Base-by-base conservation (phyloP, 2,329 filamentous ascomycete genomes). In the Bipolaris gigantea region DNA sequence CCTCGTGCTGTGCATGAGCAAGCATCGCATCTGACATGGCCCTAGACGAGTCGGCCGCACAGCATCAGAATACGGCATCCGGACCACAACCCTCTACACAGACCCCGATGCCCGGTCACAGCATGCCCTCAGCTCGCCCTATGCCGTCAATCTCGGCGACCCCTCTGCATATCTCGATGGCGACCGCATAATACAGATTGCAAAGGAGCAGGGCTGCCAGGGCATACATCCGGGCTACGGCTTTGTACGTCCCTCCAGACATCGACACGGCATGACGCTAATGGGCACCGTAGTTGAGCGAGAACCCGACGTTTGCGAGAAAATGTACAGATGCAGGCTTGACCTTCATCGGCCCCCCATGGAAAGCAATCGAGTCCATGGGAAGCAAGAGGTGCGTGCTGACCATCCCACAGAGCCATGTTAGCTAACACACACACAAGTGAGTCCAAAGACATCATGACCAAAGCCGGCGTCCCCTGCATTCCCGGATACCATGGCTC, bases 201-300 rank as follows among this genome's bases (percentile, higher is more conserved):
- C 93, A 13, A 92, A 92, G 77, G 81, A 89, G 66, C 85, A 93
- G 68, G 89, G 89, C 39, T 97, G 95, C 67, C 85, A 93, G 72
- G 93, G 91, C 4, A 88, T 99, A 63, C 94, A 99, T 75, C 94
- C 94, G 0, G 94, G 94, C 21, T 99, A 99, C 78, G 94, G 94
- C 39, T 99, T 88, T 73, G 80, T 84, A 75, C 61, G 78, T 19
- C 25, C 32, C 19, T 38, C 13, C n/a, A 5, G 5, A 15, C 30
- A 9, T 11, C 10, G 5, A 21, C 13, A 10, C 34, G 10, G 13
- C 19, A 16, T 4, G 27, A 25, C 21, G 36, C 63, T 72, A 38
- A 71, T 48, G 19, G 1, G 15, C 7, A 13, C 18, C 5, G 15
- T 48, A 74, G 72, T 78, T 97, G 61, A 95, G 90, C 58, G 94